A percentile compares a stretch with the other conserved stretches of the same genome.
Conservation (phyloP, 2,329 filamentous ascomycete species). For the Corinectria fuckeliana region DNA sequence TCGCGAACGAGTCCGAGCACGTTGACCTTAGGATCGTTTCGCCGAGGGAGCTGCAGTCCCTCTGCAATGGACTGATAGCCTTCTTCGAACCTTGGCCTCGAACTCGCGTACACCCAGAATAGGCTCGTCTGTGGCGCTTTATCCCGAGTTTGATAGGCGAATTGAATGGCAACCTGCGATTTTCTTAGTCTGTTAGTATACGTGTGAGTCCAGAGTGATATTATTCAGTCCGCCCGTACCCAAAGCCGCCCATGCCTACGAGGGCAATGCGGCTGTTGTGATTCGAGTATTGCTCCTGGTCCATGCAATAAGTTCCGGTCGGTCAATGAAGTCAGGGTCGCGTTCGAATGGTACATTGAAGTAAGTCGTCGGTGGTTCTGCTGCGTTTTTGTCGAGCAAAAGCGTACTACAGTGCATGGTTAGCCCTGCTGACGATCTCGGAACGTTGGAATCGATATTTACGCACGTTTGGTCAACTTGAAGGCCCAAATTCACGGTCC, state of each 20-base stretch:
- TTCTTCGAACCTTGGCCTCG: constrained; percentile 42
- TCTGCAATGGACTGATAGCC: constrained; percentile 44
- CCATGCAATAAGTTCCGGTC: constrained; percentile 34
- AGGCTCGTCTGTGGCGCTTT: constrained; percentile 38
- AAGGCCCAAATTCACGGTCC: background rate
- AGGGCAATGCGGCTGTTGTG: constrained; percentile 36
- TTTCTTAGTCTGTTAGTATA: constrained; percentile 22
- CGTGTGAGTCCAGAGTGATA: background rate
- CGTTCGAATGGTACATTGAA: constrained; percentile 38
- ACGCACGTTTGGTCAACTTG: constrained; percentile 10
- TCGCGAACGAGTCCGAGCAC: constrained; percentile 42
- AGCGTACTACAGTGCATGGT: background rate
- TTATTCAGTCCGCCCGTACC: constrained; percentile 23
- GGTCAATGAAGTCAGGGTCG: constrained; percentile 42
- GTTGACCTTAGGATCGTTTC: constrained; percentile 39
- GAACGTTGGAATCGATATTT: background rate
- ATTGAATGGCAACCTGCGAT: constrained; percentile 45
- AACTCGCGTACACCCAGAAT: constrained; percentile 48
- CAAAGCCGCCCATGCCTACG: constrained; percentile 44
- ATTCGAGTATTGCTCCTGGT: constrained; percentile 30
- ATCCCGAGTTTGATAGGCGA: constrained; percentile 39
- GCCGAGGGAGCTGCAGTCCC: constrained; percentile 37
- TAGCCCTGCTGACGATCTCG: too few species aligned
- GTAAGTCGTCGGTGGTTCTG: background rate
- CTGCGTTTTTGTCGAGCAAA: background rate